These are phyloP conservation scores for Sambucus nigra DNA, from an alignment of 129 eudicot species.

Conservation along the genomic window DNA sequence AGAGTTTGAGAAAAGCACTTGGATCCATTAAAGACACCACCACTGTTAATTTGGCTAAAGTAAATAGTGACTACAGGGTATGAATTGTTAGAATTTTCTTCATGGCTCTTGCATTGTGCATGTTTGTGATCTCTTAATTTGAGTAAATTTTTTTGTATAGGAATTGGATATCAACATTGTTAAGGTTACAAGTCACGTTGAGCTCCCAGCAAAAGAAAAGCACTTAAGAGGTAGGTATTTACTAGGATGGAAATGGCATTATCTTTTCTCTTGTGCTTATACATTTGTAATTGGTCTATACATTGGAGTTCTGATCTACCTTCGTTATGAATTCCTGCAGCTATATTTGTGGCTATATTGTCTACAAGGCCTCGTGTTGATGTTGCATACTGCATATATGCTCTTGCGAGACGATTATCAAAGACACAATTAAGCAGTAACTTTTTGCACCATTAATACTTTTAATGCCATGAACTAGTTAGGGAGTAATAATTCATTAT, in stretches of 20 bases:
- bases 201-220: constrained; percentile 89
- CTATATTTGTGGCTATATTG: constrained; percentile 80
- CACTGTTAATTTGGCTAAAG: constrained; percentile 93
- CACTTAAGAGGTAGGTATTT: constrained; percentile 67
- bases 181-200: constrained; percentile 93
- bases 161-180: constrained; percentile 91
- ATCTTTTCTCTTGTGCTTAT: too few relatives aligned
- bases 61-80: constrained; percentile 95
- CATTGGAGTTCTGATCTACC: constrained; percentile 4
- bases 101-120: not conserved
- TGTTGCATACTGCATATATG: constrained; percentile 98
- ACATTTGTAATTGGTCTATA: too few relatives aligned
- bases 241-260: not conserved
- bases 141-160: constrained; percentile 22
- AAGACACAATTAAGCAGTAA: constrained; percentile 97
- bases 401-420: constrained; percentile 85
- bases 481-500: not conserved
- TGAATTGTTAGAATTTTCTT: not conserved
- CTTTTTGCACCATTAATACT: constrained; percentile 13
- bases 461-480: constrained; percentile 6
- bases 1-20: constrained; percentile 77
- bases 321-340: constrained; percentile 28
- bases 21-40: constrained; percentile 96
- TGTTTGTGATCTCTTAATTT: constrained; percentile 4
- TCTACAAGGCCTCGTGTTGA: constrained; percentile 96